Percentiles rank a stretch among this genome's conserved stretches.
phyloP scores from a whole-genome alignment of 2,329 filamentous ascomycete species.

The Fusarium pininemorale region DNA sequence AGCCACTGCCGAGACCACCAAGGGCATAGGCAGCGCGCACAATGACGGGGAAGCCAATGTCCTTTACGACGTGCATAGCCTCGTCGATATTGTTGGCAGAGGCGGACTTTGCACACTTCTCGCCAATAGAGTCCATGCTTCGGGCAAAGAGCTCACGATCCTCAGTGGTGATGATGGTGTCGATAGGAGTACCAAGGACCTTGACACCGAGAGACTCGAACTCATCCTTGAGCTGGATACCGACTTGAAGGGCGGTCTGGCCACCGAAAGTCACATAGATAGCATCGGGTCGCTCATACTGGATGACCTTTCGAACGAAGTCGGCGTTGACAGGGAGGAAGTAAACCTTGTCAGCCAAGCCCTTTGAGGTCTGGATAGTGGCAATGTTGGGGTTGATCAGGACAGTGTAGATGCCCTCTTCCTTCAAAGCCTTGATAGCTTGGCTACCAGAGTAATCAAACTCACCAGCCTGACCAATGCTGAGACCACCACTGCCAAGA shows the following conservation, averaged over 20 bases:
- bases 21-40: slow-evolving; percentile 96
- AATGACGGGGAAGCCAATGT: slow-evolving; percentile 96
- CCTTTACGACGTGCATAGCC: slow-evolving; percentile 85
- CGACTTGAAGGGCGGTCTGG: slow-evolving; percentile 95
- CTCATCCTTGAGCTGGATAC: slow-evolving; percentile 97
- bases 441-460: slow-evolving; percentile 99
- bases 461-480: slow-evolving; percentile 97
- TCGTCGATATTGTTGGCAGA: slow-evolving; percentile 90
- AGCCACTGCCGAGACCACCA: slow-evolving; percentile 93
- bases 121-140: slow-evolving; percentile 97
- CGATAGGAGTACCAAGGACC: slow-evolving; percentile 94
- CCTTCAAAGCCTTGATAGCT: slow-evolving; percentile 97
- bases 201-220: slow-evolving; percentile 92
- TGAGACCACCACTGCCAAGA: slow-evolving; percentile 91
- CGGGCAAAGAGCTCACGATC: slow-evolving; percentile 97
- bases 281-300: slow-evolving; percentile 91
- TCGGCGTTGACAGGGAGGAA: slow-evolving; percentile 97
- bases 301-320: slow-evolving; percentile 96
- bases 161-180: slow-evolving; percentile 98
- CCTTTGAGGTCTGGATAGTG: slow-evolving; percentile 98
- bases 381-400: slow-evolving; percentile 99
- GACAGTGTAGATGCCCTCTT: slow-evolving; percentile 97
- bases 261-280: slow-evolving; percentile 99
- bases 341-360: slow-evolving; percentile 97
- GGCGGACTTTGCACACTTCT: slow-evolving; percentile 97